Conservation (phyloP, 176 grass and related monocot species). For the Chloris gayana region DNA sequence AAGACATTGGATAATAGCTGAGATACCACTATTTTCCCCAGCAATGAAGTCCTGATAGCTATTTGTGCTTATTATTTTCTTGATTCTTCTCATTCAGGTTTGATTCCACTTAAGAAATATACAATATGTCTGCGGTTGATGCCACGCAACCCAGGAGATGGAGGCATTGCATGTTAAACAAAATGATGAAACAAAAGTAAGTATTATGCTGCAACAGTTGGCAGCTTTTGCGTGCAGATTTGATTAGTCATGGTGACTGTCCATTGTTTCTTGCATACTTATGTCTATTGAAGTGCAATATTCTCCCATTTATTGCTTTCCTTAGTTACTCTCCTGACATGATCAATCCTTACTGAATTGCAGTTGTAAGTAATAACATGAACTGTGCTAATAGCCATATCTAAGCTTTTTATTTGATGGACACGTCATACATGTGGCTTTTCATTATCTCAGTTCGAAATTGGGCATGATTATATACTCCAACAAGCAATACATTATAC, state of each 20-base stretch:
- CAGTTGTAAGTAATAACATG: background rate
- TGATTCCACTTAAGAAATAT: background rate
- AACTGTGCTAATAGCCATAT: background rate
- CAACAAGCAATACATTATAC: background rate
- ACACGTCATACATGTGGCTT: background rate
- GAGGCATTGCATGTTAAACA: conserved; percentile 37
- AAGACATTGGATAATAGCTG: background rate
- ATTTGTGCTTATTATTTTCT: conserved; percentile 23
- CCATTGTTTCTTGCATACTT: background rate
- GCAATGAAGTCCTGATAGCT: background rate
- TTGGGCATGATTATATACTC: conserved; percentile 10
- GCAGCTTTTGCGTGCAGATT: too few relatives aligned
- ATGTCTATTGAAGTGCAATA: background rate
- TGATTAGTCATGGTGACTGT: background rate
- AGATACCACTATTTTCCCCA: background rate
- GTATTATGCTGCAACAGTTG: background rate
- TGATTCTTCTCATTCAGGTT: conserved; percentile 35
- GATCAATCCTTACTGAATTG: background rate
- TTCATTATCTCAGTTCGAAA: background rate
- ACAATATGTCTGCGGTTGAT: conserved; percentile 37
- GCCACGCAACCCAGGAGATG: conserved; percentile 41
- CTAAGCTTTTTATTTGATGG: conserved; percentile 1
- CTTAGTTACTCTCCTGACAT: background rate
- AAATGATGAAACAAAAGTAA: conserved; percentile 33
- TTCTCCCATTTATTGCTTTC: background rate